phyloP scores from a whole-genome alignment of 2,329 filamentous ascomycete species.

The Rhynchosporium agropyri region DNA sequence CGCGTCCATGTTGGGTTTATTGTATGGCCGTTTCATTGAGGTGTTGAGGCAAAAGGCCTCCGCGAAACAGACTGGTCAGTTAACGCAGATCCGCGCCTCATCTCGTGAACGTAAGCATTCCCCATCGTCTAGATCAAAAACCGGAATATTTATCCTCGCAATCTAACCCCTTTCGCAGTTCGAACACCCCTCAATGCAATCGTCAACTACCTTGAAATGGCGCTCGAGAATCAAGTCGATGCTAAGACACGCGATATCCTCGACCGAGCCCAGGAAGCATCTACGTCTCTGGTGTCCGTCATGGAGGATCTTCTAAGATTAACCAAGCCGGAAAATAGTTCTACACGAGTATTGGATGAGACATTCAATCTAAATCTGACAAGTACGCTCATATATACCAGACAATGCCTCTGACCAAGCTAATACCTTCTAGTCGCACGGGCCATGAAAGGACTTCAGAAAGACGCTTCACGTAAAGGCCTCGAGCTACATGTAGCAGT shows the following conservation, averaged over 20 bases:
- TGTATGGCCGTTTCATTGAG: conserved; percentile 37
- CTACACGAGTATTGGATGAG: conserved; percentile 24
- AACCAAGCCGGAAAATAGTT: conserved; percentile 31
- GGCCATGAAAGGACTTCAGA: conserved; percentile 27
- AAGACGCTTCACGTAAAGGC: conserved; percentile 32
- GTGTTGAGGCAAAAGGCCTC: conserved; percentile 34
- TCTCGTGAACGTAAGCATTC: conserved; percentile 26
- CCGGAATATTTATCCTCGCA: not conserved
- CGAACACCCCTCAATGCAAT: conserved; percentile 34
- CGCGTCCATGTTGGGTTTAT: conserved; percentile 30
- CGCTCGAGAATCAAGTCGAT: conserved; percentile 30
- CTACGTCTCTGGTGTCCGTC: conserved; percentile 29
- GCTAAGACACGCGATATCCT: conserved; percentile 31
- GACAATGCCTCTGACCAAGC: not conserved
- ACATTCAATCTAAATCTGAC: conserved; percentile 27
- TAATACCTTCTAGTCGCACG: conserved; percentile 20
- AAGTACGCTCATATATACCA: conserved; percentile 6
- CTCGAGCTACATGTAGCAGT: conserved; percentile 31
- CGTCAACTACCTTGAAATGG: conserved; percentile 35
- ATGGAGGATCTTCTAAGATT: conserved; percentile 35
- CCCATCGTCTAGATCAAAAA: too few species aligned
- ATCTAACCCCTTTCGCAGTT: conserved; percentile 17
- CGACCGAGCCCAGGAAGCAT: conserved; percentile 30
- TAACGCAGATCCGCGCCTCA: conserved; percentile 34
- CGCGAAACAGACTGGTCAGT: conserved; percentile 26